Evolutionary conservation across 1,284 basidiomycete species (phyloP).

Genomic region (Leccinum subspadiceum): DNA sequence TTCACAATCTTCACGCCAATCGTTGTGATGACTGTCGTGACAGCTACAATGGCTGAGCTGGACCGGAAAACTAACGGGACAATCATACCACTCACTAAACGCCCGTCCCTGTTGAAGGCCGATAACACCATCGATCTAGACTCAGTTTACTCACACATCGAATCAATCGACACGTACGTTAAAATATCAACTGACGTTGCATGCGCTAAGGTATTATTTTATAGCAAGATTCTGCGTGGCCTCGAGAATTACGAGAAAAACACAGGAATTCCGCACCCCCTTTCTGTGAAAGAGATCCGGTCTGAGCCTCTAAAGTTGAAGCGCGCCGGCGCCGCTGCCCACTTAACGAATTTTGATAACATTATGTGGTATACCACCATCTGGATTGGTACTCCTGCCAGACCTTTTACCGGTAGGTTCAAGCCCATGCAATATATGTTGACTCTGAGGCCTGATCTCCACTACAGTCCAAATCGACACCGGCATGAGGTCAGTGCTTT

Average conservation of each 20-base stretch:
- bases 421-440: background rate
- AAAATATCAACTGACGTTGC: background rate
- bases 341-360: fast-evolving
- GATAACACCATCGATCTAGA: background rate
- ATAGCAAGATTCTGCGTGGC: background rate
- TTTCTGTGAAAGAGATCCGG: background rate
- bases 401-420: background rate
- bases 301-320: background rate
- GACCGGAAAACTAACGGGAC: background rate
- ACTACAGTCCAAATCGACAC: background rate
- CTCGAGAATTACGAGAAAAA: background rate
- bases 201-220: background rate
- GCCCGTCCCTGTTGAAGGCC: background rate
- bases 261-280: background rate
- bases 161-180: background rate
- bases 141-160: background rate
- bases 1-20: background rate
- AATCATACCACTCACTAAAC: background rate
- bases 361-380: background rate
- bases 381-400: background rate
- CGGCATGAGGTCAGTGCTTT: background rate
- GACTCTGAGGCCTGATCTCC: background rate
- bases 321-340: background rate
- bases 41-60: background rate
- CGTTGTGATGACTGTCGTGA: background rate